A percentile compares a stretch with the other conserved stretches of the same genome.
These are phyloP conservation scores for Heracleum sosnowskyi DNA, from an alignment of 129 eudicot species.

Conservation along the genomic window DNA sequence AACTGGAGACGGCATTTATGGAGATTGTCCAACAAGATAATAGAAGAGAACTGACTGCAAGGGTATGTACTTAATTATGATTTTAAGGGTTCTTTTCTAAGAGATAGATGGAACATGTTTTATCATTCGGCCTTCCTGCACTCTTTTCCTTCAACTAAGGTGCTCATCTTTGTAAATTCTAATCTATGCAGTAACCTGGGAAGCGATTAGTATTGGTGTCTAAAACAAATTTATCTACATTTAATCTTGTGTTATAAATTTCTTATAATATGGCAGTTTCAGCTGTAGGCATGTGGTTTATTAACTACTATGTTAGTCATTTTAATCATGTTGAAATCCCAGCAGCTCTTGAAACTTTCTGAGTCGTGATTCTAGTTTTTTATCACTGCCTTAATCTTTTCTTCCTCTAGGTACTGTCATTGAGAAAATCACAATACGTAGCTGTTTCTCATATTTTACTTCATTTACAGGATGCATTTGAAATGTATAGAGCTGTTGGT, in stretches of 20 bases:
- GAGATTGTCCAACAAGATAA: conserved; percentile 85
- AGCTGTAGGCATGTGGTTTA: not conserved
- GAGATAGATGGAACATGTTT: not conserved
- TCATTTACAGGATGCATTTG: not conserved
- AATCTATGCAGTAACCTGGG: not conserved
- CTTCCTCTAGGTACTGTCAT: not conserved
- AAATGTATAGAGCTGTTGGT: conserved; percentile 1
- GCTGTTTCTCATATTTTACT: not conserved
- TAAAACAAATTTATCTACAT: not conserved
- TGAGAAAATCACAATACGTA: not conserved
- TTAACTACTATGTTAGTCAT: conserved; percentile 1
- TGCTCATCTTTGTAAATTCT: not conserved
- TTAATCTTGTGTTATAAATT: not conserved
- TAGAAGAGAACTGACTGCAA: conserved; percentile 67
- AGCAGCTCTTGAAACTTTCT: not conserved
- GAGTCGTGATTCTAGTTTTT: not conserved
- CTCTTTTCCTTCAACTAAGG: not conserved
- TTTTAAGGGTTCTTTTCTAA: not conserved
- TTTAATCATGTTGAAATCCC: not conserved
- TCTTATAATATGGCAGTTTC: not conserved
- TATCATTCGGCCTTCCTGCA: not conserved
- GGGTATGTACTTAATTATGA: conserved; percentile 31
- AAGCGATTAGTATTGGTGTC: not conserved
- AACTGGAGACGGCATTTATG: conserved; percentile 84
- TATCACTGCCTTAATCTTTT: not conserved